Base-by-base conservation (phyloP, 2,329 filamentous ascomycete species). In the Aspergillus costaricaensis region DNA sequence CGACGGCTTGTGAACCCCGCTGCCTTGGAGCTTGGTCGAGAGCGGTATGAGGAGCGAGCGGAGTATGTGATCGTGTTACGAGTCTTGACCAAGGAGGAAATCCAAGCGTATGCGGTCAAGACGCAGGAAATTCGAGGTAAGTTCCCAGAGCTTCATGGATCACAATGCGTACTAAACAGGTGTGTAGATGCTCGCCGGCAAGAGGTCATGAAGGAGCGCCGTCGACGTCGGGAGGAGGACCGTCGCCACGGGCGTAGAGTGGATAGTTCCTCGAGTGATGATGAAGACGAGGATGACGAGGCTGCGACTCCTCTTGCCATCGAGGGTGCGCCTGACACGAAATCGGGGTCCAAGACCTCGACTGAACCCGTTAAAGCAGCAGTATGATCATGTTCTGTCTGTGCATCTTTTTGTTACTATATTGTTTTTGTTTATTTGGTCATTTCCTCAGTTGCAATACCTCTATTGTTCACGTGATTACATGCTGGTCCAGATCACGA, bases 31-130 rank as follows among this genome's bases (percentile, higher is more conserved):
- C 85, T 91, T 62, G 90, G 91, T n/a, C 91, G 95, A 69, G 93
- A 97, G 79, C 85, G 94, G 30, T 98, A 90, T 67, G 94, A 98
- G 76, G 91, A 96, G 68, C 86, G 92, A n/a, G 86, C 92, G 61
- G 92, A 96, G 71, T 96, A 92, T 75, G 92, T 98, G 61, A 96
- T 97, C 74, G 92, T 97, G 2, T 82, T 98, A 58, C 84, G 93
- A 58, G 94, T 97, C 7, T 76, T 98, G 72, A 91, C 87, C 51
- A 91, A 90, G 76, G 91, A 96, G 67, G 92, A 98, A 71, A 96
- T 98, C 58, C 90, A 96, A 76, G 88, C 87, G 36, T 92, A 96
- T 72, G 92, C 92, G 12, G 85, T 88, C 64, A 89, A 89, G 52
- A 97, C 94, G 9, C 87, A 88, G 65, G 86, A 91, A 71, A 86